Evolutionary conservation across 1,139 yeast genomes (phyloP), one percentile per base, ranked within the genome.

Genomic region (Suzukiozyma palmioleophila): DNA sequence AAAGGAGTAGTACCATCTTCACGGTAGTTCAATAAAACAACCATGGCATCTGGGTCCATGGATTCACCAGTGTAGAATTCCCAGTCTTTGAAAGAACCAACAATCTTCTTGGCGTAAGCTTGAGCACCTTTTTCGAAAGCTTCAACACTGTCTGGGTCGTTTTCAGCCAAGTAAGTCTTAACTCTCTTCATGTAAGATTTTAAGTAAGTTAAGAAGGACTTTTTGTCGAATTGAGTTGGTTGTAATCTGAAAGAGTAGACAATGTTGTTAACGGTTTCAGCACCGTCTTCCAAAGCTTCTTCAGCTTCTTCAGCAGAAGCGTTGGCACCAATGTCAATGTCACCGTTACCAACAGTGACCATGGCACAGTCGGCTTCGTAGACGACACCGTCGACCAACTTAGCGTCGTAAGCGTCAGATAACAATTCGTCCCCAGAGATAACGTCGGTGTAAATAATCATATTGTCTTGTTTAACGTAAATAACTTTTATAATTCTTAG

Each of bases 41-140:
- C 75, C 98, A 92, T 92, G 60, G 85, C 97, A 71, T 92, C 97
- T 69, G 97, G 97, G 83, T 94, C 96, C 99, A 92, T 94, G 64
- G 96, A 85, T 79, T 92, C 97, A 79, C 98, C 98, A 56, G 96
- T 92, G 89, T 73, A 92, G 81, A 92, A 92, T 66, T 92, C 98
- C 95, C 94, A 92, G 81, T 92, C 98, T 68, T 83, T 84, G 92
- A 92, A 92, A 71, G 89, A 84, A 59, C 82, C 85, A 60, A 92
- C 69, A 56, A 92, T 84, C 81, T 92, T 94, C 86, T 94, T 92
- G 73, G 86, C 95, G 79, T 88, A 90, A 56, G 86, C 73, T 55
- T 82, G 78, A 57, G 98, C 98, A 68, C 97, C 97, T 80, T 90
- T 90, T 81, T 90, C 97, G 71, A 92, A 92, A 53, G 68, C 74